Base-by-base conservation (phyloP, 2,329 filamentous ascomycete species). In the Cordyceps pruinosa region DNA sequence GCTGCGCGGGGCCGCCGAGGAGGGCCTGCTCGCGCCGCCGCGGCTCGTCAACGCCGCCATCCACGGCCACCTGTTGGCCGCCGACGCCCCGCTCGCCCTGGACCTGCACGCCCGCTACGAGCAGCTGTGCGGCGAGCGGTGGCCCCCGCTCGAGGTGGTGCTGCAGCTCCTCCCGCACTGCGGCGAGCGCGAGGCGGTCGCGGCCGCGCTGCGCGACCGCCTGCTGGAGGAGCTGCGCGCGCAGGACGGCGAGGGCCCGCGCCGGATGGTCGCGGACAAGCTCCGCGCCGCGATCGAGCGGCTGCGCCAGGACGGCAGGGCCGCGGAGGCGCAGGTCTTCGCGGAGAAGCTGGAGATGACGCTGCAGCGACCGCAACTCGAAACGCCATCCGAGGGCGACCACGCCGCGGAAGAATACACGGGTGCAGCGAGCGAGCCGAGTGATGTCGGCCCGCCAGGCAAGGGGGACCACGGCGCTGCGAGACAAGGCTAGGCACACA, bases 41-140 rank as follows among this genome's bases (percentile, higher is more conserved):
- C 39, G 39, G 15, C 42, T 55, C 42, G 51, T 55, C 21, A 4
- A 56, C 34, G 34, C 53, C n/a, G 44, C 28, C 34, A 56, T 56
- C 15, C 23, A 12, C 25, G 10, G 34, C 4, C 44, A 41, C 30
- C 17, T 56, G 12, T 32, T 37, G 1, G 53, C 35, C 5, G 25
- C 25, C n/a, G 53, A 56, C 26, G 34, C 34, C 12, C 7, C 25
- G n/a, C 28, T 23, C 12, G 53, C 53, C 12, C 15, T 56, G 34
- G 44, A 49, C 10, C 45, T 56, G 2, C 34, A 41, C 19, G 19
- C 25, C 6, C 25, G 34, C 25, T 48, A 56, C 25, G 44, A 47
- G 35, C 26, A 26, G 26, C 26, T 56, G 44, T 56, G 53, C 28
- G 53, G 35, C 44, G 35, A 41, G 23, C 6, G 13, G 19, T 48